Evolutionary conservation across 306 rosid genomes (phyloP).

Genomic region (Vigna reflexopilosa): DNA sequence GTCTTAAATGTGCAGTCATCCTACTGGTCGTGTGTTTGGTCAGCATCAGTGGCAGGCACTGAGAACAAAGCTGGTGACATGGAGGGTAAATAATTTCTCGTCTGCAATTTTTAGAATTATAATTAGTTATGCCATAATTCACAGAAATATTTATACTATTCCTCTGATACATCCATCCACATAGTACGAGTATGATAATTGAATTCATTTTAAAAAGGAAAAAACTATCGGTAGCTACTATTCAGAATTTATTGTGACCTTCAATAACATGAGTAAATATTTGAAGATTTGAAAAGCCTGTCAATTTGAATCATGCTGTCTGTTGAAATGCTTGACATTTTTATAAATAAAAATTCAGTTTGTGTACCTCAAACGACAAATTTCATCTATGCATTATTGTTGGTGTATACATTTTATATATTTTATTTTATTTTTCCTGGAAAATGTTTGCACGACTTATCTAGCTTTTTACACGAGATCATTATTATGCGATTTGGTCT

Average conservation of each 20-base stretch:
- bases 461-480: neutral
- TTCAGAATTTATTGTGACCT: constrained; percentile 19
- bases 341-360: neutral
- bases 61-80: constrained; percentile 72
- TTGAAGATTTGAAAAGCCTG: constrained; percentile 12
- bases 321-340: neutral
- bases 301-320: neutral
- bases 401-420: neutral
- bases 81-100: constrained; percentile 78
- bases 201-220: neutral
- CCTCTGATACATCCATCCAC: neutral
- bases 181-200: neutral
- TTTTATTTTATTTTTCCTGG: neutral
- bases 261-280: neutral
- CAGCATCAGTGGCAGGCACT: constrained; percentile 87
- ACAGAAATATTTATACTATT: neutral
- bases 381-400: neutral
- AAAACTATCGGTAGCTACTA: neutral
- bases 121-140: neutral
- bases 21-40: constrained; percentile 74
- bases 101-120: constrained; percentile 15
- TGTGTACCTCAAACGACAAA: neutral
- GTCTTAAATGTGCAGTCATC: constrained; percentile 68
- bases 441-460: neutral
- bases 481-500: neutral